Percentiles rank a stretch among this genome's conserved stretches.
Evolutionary conservation across 257 asterid genomes (phyloP).

Genomic region (Orobanche coerulescens): DNA sequence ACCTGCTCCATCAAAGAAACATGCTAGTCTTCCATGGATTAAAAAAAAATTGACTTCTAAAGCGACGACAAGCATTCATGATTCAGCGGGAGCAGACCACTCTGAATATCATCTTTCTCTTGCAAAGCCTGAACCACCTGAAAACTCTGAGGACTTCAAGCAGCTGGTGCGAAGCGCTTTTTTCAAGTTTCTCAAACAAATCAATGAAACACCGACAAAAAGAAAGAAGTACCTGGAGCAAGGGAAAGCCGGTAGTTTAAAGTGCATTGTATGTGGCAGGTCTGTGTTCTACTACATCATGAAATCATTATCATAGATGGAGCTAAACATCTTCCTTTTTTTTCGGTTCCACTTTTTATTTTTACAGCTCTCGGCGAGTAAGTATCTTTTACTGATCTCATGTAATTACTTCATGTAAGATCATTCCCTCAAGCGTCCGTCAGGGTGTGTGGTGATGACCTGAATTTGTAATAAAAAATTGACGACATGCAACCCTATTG

Average conservation of each 20-base stretch:
- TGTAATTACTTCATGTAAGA: constrained; percentile 6
- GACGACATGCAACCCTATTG: neutral
- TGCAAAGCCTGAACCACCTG: constrained; percentile 48
- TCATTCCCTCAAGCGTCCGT: constrained; percentile 14
- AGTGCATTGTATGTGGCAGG: constrained; percentile 73
- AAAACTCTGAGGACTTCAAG: constrained; percentile 62
- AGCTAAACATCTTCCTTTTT: constrained; percentile 21
- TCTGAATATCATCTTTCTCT: constrained; percentile 25
- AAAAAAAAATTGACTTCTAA: constrained; percentile 32
- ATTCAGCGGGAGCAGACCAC: constrained; percentile 28
- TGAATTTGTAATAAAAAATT: constrained; percentile 12
- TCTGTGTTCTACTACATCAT: constrained; percentile 46
- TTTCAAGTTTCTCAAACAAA: constrained; percentile 57
- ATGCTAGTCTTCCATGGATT: constrained; percentile 41
- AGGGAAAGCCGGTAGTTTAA: constrained; percentile 48
- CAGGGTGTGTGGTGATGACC: constrained; percentile 16
- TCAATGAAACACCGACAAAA: constrained; percentile 43
- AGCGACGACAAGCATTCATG: constrained; percentile 19
- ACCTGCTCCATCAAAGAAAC: constrained; percentile 36
- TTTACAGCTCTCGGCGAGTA: constrained; percentile 20
- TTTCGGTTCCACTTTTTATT: constrained; percentile 24
- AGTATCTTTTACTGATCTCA: constrained; percentile 23
- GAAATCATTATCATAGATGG: constrained; percentile 34
- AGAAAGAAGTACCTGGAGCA: constrained; percentile 43
- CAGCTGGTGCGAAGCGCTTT: constrained; percentile 51